Percentiles rank a stretch among this genome's conserved stretches.
Evolutionary conservation across 169 alveolate species (phyloP).

Genomic region (Cryptosporidium viatorum): DNA sequence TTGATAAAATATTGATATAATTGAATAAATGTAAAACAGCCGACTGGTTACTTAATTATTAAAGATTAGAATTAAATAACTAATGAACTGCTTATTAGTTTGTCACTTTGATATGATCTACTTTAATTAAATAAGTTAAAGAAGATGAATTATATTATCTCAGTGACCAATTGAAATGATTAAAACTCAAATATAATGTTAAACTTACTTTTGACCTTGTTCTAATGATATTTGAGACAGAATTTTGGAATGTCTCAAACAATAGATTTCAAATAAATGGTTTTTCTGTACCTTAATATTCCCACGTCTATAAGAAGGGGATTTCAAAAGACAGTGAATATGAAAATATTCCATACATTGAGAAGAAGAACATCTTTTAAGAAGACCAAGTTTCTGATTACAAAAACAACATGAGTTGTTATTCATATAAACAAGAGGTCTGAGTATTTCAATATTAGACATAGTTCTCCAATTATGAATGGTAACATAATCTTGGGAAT

Average conservation of each 20-base stretch:
- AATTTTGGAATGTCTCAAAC: neutral
- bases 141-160: neutral
- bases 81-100: slow-evolving; percentile 64
- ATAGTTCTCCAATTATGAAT: slow-evolving; percentile 34
- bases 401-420: slow-evolving; percentile 6
- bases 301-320: neutral
- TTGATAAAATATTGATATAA: neutral
- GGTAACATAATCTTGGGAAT: slow-evolving; percentile 29
- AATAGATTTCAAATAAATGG: neutral
- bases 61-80: slow-evolving; percentile 41
- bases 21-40: slow-evolving; percentile 29
- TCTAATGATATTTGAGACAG: neutral
- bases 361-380: neutral
- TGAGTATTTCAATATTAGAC: slow-evolving; percentile 40
- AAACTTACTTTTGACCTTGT: slow-evolving; percentile 35
- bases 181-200: neutral
- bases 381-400: neutral
- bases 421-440: slow-evolving; percentile 3
- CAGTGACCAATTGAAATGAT: neutral
- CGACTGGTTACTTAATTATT: slow-evolving; percentile 70
- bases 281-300: slow-evolving; percentile 9
- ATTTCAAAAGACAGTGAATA: slow-evolving; percentile 17
- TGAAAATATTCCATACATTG: slow-evolving; percentile 24
- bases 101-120: neutral
- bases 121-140: neutral